Percentiles rank a stretch among this genome's conserved stretches.
These are phyloP conservation scores for Tuber brumale DNA, from an alignment of 495 filamentous ascomycete genomes.

Conservation along the genomic window DNA sequence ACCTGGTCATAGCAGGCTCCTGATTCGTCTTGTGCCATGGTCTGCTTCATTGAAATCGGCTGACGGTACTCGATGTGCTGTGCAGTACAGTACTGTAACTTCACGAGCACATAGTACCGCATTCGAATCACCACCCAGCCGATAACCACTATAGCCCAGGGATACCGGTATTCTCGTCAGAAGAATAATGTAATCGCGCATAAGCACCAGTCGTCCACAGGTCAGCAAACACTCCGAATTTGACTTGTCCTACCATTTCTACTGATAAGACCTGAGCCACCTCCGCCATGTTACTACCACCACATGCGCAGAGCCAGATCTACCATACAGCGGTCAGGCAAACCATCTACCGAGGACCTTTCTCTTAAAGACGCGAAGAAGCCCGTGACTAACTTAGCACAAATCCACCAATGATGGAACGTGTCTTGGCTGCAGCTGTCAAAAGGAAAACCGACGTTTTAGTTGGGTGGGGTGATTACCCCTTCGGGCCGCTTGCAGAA, in stretches of 20 bases:
- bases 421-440: slow-evolving; percentile 2
- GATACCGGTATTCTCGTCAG: not conserved
- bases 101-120: not conserved
- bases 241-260: not conserved
- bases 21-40: not conserved
- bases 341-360: not conserved
- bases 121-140: not conserved
- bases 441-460: not conserved
- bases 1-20: not conserved
- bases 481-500: not conserved
- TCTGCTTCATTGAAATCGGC: not conserved
- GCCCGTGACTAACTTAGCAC: not conserved
- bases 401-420: not conserved
- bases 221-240: not conserved
- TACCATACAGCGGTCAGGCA: not conserved
- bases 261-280: not conserved
- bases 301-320: not conserved
- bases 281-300: not conserved
- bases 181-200: not conserved
- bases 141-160: not conserved
- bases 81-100: not conserved
- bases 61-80: no score
- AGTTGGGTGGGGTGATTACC: not conserved
- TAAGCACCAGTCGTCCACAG: not conserved
- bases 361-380: not conserved